Evolutionary conservation across 192 early-diverging fungal species (phyloP), one percentile per base, ranked within the genome.

Genomic region (Mortierella hygrophila): DNA sequence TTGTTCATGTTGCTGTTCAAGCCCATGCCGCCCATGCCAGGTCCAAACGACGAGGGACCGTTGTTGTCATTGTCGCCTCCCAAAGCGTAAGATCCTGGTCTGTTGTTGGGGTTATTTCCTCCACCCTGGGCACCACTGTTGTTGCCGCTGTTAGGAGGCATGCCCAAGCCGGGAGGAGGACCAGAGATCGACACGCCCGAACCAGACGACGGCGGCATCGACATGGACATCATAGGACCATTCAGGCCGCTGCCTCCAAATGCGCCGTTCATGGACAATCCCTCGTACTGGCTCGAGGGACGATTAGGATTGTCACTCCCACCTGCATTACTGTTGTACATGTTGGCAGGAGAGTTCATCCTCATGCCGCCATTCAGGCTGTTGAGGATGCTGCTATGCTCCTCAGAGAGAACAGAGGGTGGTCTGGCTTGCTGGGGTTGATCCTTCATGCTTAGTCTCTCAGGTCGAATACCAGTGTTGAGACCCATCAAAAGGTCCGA

Each of bases 401-500:
- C 79, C 40, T 78, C 75, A 15, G 75, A 78, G 18, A 74, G 41
- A 20, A 32, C 35, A 20, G 71, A 35, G 4, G 76, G 70, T 21
- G 68, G 71, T 23, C 76, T 82, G 4, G 74, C 69, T 42, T 77
- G 80, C 40, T 76, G 77, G 7, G 76, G 47, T 20, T 78, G 71
- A n/a, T 75, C 72, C 41, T 74, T 74, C 77, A 78, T 84, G 37
- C 72, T 72, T 18, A 86, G 65, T 7, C 79, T 75, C 15, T 80
- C 84, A n/a, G 84, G 76, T 55, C 84, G 79, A n/a, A 81, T 74
- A 8, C 84, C 79, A 35, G 38, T n/a, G 38, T 86, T 86, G 9
- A 86, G 71, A 26, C 84, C 84, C 84, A 86, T 86, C 38, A 86
- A 72, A 49, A 86, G 63, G 26, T 86, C 84, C 7, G 84, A 86